Conservation (phyloP, 306 rosid genomes). For the Gillenia trifoliata region DNA sequence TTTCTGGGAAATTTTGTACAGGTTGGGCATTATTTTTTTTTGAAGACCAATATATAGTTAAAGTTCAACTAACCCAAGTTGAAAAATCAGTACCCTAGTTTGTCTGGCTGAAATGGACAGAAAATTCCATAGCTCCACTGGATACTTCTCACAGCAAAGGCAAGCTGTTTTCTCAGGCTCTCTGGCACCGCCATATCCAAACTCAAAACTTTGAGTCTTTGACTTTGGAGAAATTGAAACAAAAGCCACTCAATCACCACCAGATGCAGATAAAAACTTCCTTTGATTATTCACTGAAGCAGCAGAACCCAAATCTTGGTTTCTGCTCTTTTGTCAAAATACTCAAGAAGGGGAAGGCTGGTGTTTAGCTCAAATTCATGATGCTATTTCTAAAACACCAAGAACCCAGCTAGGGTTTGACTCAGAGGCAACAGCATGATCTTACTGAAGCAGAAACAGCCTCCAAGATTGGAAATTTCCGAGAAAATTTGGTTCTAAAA, state of each 20-base stretch:
- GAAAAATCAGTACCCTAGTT: conserved; percentile 45
- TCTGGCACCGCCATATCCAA: conserved; percentile 38
- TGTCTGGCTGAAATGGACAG: conserved; percentile 57
- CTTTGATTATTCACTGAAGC: conserved; percentile 16
- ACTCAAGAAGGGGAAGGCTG: too few species aligned
- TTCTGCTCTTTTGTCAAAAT: neutral
- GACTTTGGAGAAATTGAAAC: conserved; percentile 8
- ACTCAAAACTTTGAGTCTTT: conserved; percentile 22
- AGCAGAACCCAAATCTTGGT: conserved; percentile 13
- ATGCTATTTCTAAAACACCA: conserved; percentile 6
- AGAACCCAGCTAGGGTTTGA: conserved; percentile 13
- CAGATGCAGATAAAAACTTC: conserved; percentile 2
- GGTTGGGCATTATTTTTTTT: neutral
- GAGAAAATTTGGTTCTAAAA: neutral
- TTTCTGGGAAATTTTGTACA: neutral
- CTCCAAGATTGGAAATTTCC: neutral
- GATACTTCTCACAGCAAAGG: conserved; percentile 76
- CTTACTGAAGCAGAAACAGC: conserved; percentile 2
- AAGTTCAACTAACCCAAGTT: neutral
- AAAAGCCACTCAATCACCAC: neutral
- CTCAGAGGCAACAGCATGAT: conserved; percentile 4
- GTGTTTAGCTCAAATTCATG: conserved; percentile 4
- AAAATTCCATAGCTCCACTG: conserved; percentile 83
- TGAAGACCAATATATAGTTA: neutral
- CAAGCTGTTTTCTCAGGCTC: conserved; percentile 62